Base-by-base conservation (phyloP, 2,329 filamentous ascomycete species). In the Neonectria neomacrospora region DNA sequence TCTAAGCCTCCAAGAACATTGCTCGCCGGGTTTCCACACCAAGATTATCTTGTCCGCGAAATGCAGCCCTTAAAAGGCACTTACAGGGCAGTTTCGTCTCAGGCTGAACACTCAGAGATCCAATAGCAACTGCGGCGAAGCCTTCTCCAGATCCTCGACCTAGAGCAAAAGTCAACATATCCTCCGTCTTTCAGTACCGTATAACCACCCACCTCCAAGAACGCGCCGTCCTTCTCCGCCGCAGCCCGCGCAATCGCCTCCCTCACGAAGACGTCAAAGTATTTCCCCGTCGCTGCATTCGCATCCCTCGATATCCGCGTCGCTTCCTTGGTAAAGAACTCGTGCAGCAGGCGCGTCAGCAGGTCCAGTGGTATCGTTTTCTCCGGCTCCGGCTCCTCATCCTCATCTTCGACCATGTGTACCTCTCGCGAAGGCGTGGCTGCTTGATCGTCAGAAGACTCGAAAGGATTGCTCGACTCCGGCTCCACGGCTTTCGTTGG, bases 71-170 rank as follows among this genome's bases (percentile, higher is more conserved):
- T 10, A 32, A 18, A 26, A n/a, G 16, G 12, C 26, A 9, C 44
- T 28, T 30, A 16, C 14, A 48, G 2, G 7, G 16, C 14, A 8
- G 10, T 6, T 30, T 23, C 41, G 23, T 26, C 5, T 9, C 22
- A 22, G 20, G 23, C 22, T 32, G 5, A 28, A 16, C n/a, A 9
- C 20, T 69, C 80, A 97, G 67, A 97, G 91, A 78, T 98, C 95
- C 76, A 97, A 83, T 71, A 97, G 79, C 73, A 97, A 80, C 78
- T 97, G 93, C 58, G 92, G 92, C 14, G 92, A 91, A 71, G 96
- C 83, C 79, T 93, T 96, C 80, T 97, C 94, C 64, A 98, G 76
- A 81, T 97, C 94, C 75, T 96, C 93, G 48, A 96, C 90, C 87
- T 94, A 23, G 23, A 22, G 23, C 32, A 45, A 64, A 64, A 56